A percentile compares a stretch with the other conserved stretches of the same genome.
phyloP scores from a whole-genome alignment of 2,329 filamentous ascomycete species.

The Chrysoporthe deuterocubensis region DNA sequence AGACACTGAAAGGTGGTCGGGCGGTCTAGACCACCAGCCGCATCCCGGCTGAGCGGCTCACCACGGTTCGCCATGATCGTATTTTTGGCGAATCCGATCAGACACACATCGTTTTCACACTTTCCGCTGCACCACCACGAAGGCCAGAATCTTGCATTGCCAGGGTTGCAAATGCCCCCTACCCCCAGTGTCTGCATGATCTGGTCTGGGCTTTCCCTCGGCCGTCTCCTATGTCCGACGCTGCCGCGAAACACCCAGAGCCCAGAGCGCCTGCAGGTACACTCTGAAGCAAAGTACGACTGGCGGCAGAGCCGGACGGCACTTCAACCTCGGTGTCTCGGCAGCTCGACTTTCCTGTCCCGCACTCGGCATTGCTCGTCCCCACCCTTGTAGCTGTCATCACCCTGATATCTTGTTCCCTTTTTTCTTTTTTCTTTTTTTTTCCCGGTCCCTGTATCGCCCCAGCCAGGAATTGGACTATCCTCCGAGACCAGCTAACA shows the following conservation, averaged over 20 bases:
- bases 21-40: constrained; percentile 4
- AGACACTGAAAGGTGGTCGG: too few species aligned
- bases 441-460: too few species aligned
- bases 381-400: neutral
- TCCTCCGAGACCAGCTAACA: neutral
- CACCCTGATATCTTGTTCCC: neutral
- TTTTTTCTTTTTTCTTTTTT: neutral
- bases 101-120: neutral
- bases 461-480: neutral
- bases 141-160: neutral
- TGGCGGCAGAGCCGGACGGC: neutral
- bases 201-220: neutral
- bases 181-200: neutral
- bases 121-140: constrained; percentile 1
- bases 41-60: neutral
- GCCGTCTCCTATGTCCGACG: neutral
- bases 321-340: neutral
- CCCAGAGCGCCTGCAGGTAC: neutral
- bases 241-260: neutral
- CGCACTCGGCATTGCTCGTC: neutral
- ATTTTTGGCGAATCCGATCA: constrained; percentile 2
- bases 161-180: neutral
- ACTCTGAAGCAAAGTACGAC: neutral
- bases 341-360: neutral
- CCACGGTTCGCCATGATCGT: neutral